These are phyloP conservation scores for Hymenoscyphus albidus DNA, from an alignment of 2,329 filamentous ascomycete species.

Conservation along the genomic window DNA sequence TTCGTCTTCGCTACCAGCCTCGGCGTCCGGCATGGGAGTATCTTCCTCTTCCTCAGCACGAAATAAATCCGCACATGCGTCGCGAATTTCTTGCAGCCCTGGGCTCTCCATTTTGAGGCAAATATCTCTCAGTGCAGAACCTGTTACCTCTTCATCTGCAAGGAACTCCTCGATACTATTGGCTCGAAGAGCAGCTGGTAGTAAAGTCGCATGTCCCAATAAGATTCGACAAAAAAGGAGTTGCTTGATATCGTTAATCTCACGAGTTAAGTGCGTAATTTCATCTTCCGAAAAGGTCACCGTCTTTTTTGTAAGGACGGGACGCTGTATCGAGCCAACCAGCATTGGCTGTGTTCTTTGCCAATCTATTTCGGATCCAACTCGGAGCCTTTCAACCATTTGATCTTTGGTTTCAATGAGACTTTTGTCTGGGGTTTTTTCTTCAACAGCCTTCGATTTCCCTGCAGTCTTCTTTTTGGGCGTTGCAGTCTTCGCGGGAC, in stretches of 20 bases:
- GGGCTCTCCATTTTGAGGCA: slow-evolving; percentile 47
- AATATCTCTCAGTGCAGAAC: slow-evolving; percentile 43
- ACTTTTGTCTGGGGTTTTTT: slow-evolving; percentile 35
- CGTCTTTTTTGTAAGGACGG: slow-evolving; percentile 35
- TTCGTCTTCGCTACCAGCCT: slow-evolving; percentile 20
- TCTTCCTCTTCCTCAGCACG: slow-evolving; percentile 39
- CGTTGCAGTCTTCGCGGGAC: slow-evolving; percentile 19
- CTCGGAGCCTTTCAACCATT: slow-evolving; percentile 39
- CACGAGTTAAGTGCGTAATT: slow-evolving; percentile 40
- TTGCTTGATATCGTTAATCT: slow-evolving; percentile 48
- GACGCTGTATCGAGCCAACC: slow-evolving; percentile 36
- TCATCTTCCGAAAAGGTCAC: slow-evolving; percentile 41
- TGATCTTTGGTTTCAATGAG: slow-evolving; percentile 43
- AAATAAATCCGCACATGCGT: slow-evolving; percentile 48
- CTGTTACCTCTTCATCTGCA: slow-evolving; percentile 39
- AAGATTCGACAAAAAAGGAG: slow-evolving; percentile 47
- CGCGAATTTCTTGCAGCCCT: slow-evolving; percentile 45
- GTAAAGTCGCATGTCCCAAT: slow-evolving; percentile 42
- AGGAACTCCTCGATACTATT: slow-evolving; percentile 45
- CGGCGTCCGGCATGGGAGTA: slow-evolving; percentile 32
- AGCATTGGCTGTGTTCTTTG: slow-evolving; percentile 35
- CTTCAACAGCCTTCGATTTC: slow-evolving; percentile 14
- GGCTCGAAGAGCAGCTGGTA: slow-evolving; percentile 43
- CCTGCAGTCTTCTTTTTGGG: slow-evolving; percentile 37
- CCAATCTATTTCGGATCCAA: slow-evolving; percentile 38